phyloP scores from a whole-genome alignment of 768 basidiomycete species.

The Boletus coccyginus region DNA sequence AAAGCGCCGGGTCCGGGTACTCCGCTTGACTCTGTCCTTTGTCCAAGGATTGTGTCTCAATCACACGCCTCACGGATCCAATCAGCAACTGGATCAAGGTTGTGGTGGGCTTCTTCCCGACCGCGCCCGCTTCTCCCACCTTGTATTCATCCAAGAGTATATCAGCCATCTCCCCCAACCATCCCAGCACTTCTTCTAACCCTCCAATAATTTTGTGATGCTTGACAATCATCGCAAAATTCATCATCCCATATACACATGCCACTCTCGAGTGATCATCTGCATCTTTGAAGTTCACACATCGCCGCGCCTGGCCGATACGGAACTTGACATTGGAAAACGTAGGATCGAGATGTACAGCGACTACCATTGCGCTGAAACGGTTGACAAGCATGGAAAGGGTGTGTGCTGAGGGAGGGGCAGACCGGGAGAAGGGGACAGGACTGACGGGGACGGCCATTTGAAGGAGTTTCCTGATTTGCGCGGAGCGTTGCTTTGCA shows the following conservation, averaged over 20 bases:
- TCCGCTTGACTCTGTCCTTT: constrained; percentile 31
- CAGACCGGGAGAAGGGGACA: constrained; percentile 57
- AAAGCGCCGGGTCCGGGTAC: constrained; percentile 64
- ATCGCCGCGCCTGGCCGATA: constrained; percentile 62
- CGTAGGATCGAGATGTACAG: constrained; percentile 63
- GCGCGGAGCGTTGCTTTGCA: constrained; percentile 38
- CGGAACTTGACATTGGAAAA: constrained; percentile 46
- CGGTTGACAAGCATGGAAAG: constrained; percentile 83
- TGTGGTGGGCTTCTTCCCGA: constrained; percentile 28
- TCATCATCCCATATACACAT: constrained; percentile 73
- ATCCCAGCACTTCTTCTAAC: constrained; percentile 52
- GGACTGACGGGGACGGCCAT: constrained; percentile 70
- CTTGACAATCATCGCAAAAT: constrained; percentile 60
- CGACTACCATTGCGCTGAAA: constrained; percentile 67
- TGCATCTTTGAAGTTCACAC: constrained; percentile 64
- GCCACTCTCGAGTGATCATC: constrained; percentile 63
- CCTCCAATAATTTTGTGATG: constrained; percentile 44
- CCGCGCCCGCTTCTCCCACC: constrained; percentile 22
- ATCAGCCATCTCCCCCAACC: constrained; percentile 61
- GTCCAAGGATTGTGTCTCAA: constrained; percentile 40
- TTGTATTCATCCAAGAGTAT: constrained; percentile 56
- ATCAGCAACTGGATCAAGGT: constrained; percentile 52
- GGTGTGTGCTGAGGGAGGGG: constrained; percentile 49
- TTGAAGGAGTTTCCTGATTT: constrained; percentile 66
- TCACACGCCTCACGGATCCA: constrained; percentile 52